These are phyloP conservation scores for Didymella pomorum DNA, from an alignment of 2,329 filamentous ascomycete species.

Conservation along the genomic window DNA sequence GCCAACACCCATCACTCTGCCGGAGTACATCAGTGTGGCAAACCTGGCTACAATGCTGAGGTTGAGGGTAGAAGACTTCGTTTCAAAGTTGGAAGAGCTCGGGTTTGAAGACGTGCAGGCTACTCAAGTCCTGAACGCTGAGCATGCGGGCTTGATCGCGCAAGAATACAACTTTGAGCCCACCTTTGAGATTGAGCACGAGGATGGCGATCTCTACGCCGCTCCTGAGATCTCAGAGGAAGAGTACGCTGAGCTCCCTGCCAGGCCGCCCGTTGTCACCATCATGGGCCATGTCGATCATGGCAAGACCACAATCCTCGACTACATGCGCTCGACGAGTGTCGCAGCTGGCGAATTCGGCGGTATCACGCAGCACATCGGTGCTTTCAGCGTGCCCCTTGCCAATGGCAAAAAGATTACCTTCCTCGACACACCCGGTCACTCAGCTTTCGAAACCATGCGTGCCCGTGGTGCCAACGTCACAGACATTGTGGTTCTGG, in stretches of 20 bases:
- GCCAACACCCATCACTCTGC: conserved; percentile 70
- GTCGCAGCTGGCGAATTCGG: conserved; percentile 91
- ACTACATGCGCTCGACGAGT: conserved; percentile 91
- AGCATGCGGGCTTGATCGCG: conserved; percentile 88
- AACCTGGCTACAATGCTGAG: conserved; percentile 80
- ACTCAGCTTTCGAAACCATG: conserved; percentile 96
- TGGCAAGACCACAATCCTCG: conserved; percentile 94
- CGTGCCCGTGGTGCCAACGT: conserved; percentile 93
- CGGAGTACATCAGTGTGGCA: conserved; percentile 89
- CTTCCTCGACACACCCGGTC: conserved; percentile 95
- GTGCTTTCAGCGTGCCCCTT: conserved; percentile 90
- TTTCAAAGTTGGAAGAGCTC: conserved; percentile 80
- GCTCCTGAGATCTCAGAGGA: conserved; percentile 56
- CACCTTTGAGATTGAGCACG: conserved; percentile 69
- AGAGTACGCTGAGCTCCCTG: conserved; percentile 73
- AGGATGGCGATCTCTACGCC: conserved; percentile 76
- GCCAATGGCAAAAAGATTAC: conserved; percentile 87
- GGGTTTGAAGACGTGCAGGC: conserved; percentile 86
- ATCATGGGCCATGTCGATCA: conserved; percentile 99
- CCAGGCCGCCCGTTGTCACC: conserved; percentile 89
- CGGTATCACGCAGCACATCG: conserved; percentile 98
- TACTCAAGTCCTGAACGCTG: conserved; percentile 87
- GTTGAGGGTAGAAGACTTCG: conserved; percentile 74
- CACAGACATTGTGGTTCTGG: conserved; percentile 94
- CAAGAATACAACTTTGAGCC: conserved; percentile 94